phyloP scores from a whole-genome alignment of 2,329 filamentous ascomycete species.

The Drechslera avenae region DNA sequence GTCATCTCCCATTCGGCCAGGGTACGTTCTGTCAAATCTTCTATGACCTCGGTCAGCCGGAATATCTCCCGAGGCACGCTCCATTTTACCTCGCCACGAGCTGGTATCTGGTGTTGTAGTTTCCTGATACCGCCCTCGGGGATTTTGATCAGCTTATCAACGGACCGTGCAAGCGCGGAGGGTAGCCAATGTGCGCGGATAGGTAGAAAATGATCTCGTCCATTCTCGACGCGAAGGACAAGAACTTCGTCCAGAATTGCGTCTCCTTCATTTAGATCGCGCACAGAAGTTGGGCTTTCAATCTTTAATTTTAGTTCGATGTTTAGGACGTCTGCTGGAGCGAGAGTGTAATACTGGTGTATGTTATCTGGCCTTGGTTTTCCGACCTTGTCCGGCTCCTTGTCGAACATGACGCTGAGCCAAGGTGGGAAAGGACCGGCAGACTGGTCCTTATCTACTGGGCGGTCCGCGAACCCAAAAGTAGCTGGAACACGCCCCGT shows the following conservation, averaged over 20 bases:
- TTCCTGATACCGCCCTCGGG: constrained; percentile 80
- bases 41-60: constrained; percentile 81
- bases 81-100: constrained; percentile 60
- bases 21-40: constrained; percentile 62
- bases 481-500: constrained; percentile 82
- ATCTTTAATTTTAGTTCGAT: constrained; percentile 72
- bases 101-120: constrained; percentile 62
- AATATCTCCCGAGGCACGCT: constrained; percentile 90
- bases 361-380: constrained; percentile 35
- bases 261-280: constrained; percentile 71
- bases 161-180: constrained; percentile 79
- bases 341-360: constrained; percentile 65
- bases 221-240: constrained; percentile 79
- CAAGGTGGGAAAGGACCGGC: constrained; percentile 63
- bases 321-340: constrained; percentile 82
- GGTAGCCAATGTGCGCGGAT: constrained; percentile 78
- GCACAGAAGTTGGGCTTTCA: constrained; percentile 66
- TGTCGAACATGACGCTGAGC: constrained; percentile 71
- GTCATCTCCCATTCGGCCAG: constrained; percentile 69
- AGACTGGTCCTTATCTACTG: constrained; percentile 55
- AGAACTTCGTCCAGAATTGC: constrained; percentile 80
- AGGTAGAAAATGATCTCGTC: constrained; percentile 90
- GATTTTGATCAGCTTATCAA: constrained; percentile 86
- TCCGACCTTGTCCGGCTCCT: constrained; percentile 51
- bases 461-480: constrained; percentile 79